phyloP scores from a whole-genome alignment of 2,329 filamentous ascomycete genomes.

The Diplocarpon rosae region DNA sequence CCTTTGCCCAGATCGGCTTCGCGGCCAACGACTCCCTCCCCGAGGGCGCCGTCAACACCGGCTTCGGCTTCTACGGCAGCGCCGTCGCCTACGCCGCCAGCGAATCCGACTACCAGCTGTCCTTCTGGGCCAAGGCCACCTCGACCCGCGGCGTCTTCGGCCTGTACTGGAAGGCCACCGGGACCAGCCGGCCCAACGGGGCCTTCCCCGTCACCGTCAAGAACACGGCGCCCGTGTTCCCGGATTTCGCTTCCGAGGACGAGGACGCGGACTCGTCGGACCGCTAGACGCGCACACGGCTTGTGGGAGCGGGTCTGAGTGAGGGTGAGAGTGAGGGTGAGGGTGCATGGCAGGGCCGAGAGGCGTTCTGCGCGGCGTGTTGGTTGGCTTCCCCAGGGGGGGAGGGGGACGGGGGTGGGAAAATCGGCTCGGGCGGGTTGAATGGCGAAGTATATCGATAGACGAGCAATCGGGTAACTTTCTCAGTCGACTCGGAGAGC shows the following conservation, averaged over 20 bases:
- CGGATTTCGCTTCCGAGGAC: not conserved
- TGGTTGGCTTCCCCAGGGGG: too few species aligned
- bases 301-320: too few species aligned
- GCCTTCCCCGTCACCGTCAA: constrained; percentile 18
- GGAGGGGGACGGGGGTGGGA: too few species aligned
- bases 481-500: too few species aligned
- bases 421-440: too few species aligned
- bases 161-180: constrained; percentile 19
- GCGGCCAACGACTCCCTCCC: constrained; percentile 13
- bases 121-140: constrained; percentile 20
- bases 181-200: not conserved
- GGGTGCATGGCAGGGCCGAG: too few species aligned
- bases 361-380: too few species aligned
- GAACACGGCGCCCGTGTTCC: constrained; percentile 7
- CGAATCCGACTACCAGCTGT: constrained; percentile 16
- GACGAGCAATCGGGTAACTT: too few species aligned
- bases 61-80: constrained; percentile 27
- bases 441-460: too few species aligned
- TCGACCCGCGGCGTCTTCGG: constrained; percentile 14
- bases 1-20: constrained; percentile 24
- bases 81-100: constrained; percentile 24
- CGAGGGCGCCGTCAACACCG: constrained; percentile 16
- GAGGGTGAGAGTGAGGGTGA: too few species aligned
- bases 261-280: too few species aligned
- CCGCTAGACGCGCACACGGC: too few species aligned